These are phyloP conservation scores for Aureobasidium zeae DNA, from an alignment of 2,329 filamentous ascomycete genomes.

Conservation along the genomic window DNA sequence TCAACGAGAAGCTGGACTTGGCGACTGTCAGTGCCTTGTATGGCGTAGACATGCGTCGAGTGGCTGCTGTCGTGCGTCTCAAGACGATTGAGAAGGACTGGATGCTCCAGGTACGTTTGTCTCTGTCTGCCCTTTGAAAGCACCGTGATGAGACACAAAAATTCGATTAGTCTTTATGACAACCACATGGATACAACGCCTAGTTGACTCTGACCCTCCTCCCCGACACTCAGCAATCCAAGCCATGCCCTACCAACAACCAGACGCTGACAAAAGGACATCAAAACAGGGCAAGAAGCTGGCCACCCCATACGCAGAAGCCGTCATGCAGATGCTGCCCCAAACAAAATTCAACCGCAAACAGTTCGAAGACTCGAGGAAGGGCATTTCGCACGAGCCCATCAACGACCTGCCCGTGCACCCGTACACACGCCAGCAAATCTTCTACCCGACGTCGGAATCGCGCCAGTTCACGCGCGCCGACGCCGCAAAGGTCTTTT, in stretches of 20 bases:
- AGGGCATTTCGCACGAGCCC: constrained; percentile 41
- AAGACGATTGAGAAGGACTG: constrained; percentile 79
- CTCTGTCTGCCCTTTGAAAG: constrained; percentile 29
- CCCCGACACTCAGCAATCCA: constrained; percentile 4
- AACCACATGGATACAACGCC: constrained; percentile 77
- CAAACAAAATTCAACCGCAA: constrained; percentile 43
- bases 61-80: constrained; percentile 75
- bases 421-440: constrained; percentile 43
- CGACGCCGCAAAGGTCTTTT: constrained; percentile 56
- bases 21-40: constrained; percentile 68
- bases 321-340: constrained; percentile 73
- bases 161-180: constrained; percentile 99
- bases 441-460: constrained; percentile 56
- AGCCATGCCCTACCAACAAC: too few relatives aligned
- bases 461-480: constrained; percentile 55
- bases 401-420: constrained; percentile 57
- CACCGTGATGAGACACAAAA: constrained; percentile 62
- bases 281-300: constrained; percentile 61
- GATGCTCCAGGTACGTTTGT: constrained; percentile 60
- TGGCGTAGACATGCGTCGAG: constrained; percentile 70
- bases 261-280: constrained; percentile 7
- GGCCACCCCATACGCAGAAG: constrained; percentile 65
- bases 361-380: constrained; percentile 29
- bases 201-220: constrained; percentile 51
- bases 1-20: constrained; percentile 56